Percentiles rank a stretch among this genome's conserved stretches.
phyloP scores from a whole-genome alignment of 805 yeast species.

The Candida germanica region DNA sequence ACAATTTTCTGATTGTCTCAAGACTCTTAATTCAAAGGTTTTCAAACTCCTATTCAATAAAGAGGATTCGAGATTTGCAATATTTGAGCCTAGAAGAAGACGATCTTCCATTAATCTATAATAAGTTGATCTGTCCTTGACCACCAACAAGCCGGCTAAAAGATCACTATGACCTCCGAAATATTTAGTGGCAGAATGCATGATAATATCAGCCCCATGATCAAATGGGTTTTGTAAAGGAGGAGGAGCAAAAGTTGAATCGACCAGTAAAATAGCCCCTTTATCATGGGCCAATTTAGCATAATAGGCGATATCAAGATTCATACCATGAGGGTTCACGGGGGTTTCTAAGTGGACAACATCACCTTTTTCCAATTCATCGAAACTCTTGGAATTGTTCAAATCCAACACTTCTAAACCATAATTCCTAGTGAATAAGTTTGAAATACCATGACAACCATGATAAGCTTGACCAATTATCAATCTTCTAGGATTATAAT shows the following conservation, averaged over 20 bases:
- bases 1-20: constrained; percentile 63
- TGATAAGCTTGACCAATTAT: constrained; percentile 82
- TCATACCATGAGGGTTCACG: constrained; percentile 75
- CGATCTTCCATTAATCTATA: constrained; percentile 58
- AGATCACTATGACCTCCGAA: constrained; percentile 96
- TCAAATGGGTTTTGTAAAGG: constrained; percentile 79
- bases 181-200: constrained; percentile 92
- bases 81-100: constrained; percentile 69
- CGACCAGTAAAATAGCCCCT: constrained; percentile 73
- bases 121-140: constrained; percentile 51
- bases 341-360: constrained; percentile 85
- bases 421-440: constrained; percentile 57
- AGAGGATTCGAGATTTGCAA: constrained; percentile 74
- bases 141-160: constrained; percentile 74
- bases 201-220: constrained; percentile 81
- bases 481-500: constrained; percentile 67
- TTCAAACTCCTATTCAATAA: constrained; percentile 75
- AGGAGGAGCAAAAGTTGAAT: constrained; percentile 93
- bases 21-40: constrained; percentile 72
- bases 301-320: constrained; percentile 57
- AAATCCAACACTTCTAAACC: constrained; percentile 45
- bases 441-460: constrained; percentile 73
- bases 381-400: constrained; percentile 35
- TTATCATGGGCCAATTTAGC: constrained; percentile 71
- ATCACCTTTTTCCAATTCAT: constrained; percentile 61